Percentiles rank a stretch among this genome's conserved stretches.
phyloP scores from a whole-genome alignment of 768 basidiomycete genomes.

The Mycena sanguinolenta region DNA sequence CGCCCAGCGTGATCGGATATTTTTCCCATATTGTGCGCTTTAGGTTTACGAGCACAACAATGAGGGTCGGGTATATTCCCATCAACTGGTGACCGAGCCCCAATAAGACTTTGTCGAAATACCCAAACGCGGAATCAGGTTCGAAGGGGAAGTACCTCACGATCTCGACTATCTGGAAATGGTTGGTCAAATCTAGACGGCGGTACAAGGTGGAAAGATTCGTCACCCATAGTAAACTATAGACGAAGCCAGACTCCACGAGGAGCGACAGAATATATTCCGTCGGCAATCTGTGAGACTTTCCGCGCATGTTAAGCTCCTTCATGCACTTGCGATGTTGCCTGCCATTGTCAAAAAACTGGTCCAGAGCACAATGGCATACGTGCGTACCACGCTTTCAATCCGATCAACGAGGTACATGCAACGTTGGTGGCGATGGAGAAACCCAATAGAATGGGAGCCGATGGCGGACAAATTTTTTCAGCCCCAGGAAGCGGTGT shows the following conservation, averaged over 20 bases:
- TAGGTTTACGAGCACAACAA: conserved; percentile 30
- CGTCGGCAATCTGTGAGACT: conserved; percentile 7
- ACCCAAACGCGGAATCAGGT: conserved; percentile 12
- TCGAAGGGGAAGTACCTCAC: conserved; percentile 10
- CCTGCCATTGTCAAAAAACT: conserved; percentile 7
- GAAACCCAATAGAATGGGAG: conserved; percentile 16
- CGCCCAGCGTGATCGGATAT: too few relatives aligned
- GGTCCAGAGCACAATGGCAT: neutral
- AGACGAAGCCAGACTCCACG: conserved; percentile 25
- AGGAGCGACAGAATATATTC: conserved; percentile 22
- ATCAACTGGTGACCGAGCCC: conserved; percentile 15
- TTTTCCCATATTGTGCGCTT: conserved; percentile 28
- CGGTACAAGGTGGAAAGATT: neutral
- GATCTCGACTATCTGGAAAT: conserved; percentile 9
- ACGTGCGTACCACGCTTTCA: conserved; percentile 17
- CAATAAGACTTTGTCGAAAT: conserved; percentile 13
- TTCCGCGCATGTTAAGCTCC: conserved; percentile 2
- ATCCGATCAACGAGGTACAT: conserved; percentile 19
- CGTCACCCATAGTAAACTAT: conserved; percentile 22
- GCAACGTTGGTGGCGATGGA: conserved; percentile 16
- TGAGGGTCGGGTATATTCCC: conserved; percentile 27
- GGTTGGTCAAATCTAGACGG: conserved; percentile 1
- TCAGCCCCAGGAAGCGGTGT: conserved; percentile 12
- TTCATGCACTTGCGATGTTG: conserved; percentile 20
- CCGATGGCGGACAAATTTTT: conserved; percentile 8